Evolutionary conservation across 2,329 filamentous ascomycete species (phyloP).

Genomic region (Mariannaea elegans): DNA sequence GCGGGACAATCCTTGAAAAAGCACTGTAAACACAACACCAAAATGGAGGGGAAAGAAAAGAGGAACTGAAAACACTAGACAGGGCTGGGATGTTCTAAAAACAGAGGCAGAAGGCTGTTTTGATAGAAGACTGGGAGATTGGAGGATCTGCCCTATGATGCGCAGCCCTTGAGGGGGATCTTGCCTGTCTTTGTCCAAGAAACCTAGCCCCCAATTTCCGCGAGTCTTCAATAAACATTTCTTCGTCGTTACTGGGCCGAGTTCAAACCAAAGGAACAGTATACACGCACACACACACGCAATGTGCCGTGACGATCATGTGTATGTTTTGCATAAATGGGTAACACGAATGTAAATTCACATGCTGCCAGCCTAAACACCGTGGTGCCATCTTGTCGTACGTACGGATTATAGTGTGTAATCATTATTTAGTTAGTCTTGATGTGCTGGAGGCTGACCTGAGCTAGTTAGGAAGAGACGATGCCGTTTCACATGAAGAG

Average conservation of each 20-base stretch:
- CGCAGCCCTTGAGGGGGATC: conserved; percentile 21
- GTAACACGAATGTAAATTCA: conserved; percentile 18
- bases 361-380: conserved; percentile 14
- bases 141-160: conserved; percentile 36
- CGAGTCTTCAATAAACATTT: not conserved
- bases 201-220: not conserved
- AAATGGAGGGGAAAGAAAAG: not conserved
- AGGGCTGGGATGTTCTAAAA: conserved; percentile 30
- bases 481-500: not conserved
- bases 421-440: not conserved
- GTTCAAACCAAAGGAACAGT: not conserved
- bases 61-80: conserved; percentile 2
- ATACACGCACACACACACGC: not conserved
- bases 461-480: too few species aligned
- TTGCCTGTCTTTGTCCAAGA: conserved; percentile 21
- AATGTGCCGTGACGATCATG: not conserved
- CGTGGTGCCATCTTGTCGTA: not conserved
- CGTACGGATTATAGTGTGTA: not conserved
- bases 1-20: not conserved
- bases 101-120: conserved; percentile 31
- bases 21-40: not conserved
- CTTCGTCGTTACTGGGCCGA: not conserved
- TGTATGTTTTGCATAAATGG: conserved; percentile 10
- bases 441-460: not conserved
- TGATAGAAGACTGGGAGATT: conserved; percentile 29